Percentiles rank a stretch among this genome's conserved stretches.
Evolutionary conservation across 768 basidiomycete species (phyloP).

Genomic region (Gymnopilus junonius): DNA sequence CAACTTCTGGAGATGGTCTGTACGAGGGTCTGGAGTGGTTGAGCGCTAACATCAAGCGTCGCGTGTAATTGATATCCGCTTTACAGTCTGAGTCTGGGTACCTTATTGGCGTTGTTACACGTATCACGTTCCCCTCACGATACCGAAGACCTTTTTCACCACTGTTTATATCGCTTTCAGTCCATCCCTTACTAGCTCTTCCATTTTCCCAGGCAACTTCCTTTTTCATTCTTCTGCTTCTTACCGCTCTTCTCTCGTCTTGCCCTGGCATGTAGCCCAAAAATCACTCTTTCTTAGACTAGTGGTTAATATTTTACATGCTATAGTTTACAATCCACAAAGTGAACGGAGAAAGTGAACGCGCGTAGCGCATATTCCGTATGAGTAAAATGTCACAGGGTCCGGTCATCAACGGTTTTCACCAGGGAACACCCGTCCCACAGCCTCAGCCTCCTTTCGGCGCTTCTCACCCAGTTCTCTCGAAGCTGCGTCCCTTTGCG

Average conservation of each 20-base stretch:
- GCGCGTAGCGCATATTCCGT: constrained; percentile 8
- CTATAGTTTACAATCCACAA: constrained; percentile 26
- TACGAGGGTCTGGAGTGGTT: constrained; percentile 99
- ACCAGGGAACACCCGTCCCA: constrained; percentile 75
- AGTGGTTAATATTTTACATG: constrained; percentile 36
- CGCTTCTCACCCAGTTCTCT: constrained; percentile 74
- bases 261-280: constrained; percentile 25
- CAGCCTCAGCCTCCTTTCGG: constrained; percentile 76
- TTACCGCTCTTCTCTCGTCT: constrained; percentile 20
- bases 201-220: constrained; percentile 29
- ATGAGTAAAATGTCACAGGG: not conserved
- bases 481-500: constrained; percentile 59
- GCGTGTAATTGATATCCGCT: constrained; percentile 58
- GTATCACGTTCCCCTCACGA: constrained; percentile 63
- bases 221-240: constrained; percentile 31
- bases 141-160: constrained; percentile 56
- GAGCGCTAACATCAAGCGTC: constrained; percentile 88
- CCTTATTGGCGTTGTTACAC: constrained; percentile 55
- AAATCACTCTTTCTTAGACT: constrained; percentile 39
- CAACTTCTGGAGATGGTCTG: constrained; percentile 97
- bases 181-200: constrained; percentile 34
- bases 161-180: constrained; percentile 44
- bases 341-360: constrained; percentile 21
- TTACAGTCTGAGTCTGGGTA: constrained; percentile 40
- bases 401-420: constrained; percentile 52